Base-by-base conservation (phyloP, 2,329 filamentous ascomycete species). In the Atkinsonella hypoxylon region DNA sequence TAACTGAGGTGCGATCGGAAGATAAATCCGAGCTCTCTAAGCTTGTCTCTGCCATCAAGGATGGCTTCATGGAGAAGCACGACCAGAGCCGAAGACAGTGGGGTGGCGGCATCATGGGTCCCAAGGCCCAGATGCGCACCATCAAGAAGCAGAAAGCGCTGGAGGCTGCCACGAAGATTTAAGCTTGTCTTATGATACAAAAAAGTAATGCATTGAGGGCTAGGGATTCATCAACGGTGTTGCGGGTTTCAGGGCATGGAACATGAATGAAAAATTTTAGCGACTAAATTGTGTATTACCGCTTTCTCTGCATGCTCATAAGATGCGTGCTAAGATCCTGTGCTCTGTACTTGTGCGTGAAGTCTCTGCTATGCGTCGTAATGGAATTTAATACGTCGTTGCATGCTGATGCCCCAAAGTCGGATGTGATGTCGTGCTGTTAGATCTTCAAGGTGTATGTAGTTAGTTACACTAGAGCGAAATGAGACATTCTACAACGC, bases 71-170 rank as follows among this genome's bases (percentile, higher is more conserved):
- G 66, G 89, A 94, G 75, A 94, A 95, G 83, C 87, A 87, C 72
- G 91, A 97, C 77, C 86, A 89, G 69, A 74, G 81, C 66, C 86
- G 89, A 74, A 84, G 86, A 72, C 87, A 91, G 77, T 98, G 94
- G 93, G 93, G 94, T 78, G 93, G 93, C 82, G 94, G 94, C 75
- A 96, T 98, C 78, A 96, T 98, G 90, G 79, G 93, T 67, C 79
- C 84, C 71, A 98, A 98, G 88, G 90, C 93, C 69, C 82, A 81
- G 74, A 81, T 79, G 74, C 75, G 75, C 67, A 79, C 75, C 57
- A 73, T 75, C 73, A 96, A 95, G 87, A 89, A 88, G 80, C 81
- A 85, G 76, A 96, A 96, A 86, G 89, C 90, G 68, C 68, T 93
- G 58, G 93, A 97, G 76, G 75, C 74, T 68, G 90, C 93, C 70